Percentiles rank a stretch among this genome's conserved stretches.
These are phyloP conservation scores for Calvatia gigantea DNA, from an alignment of 768 basidiomycete genomes.

Conservation along the genomic window DNA sequence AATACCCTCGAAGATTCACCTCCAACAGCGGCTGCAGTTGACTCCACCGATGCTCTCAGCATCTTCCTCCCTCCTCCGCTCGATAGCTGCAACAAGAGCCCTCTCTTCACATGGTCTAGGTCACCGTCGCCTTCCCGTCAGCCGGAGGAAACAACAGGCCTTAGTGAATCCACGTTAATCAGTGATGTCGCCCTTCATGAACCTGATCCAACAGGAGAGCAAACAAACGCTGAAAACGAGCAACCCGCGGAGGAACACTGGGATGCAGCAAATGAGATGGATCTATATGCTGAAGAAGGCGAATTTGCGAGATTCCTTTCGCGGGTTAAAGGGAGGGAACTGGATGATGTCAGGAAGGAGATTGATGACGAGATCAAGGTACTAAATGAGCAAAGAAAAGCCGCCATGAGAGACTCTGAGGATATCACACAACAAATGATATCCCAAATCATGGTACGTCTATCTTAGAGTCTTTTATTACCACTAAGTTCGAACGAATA, in stretches of 20 bases:
- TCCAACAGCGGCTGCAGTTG: constrained; percentile 1
- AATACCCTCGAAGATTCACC: neutral
- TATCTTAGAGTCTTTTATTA: neutral
- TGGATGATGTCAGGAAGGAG: constrained; percentile 79
- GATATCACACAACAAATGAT: constrained; percentile 96
- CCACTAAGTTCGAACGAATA: neutral
- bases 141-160: neutral
- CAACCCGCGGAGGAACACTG: constrained; percentile 38
- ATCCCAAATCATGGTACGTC: constrained; percentile 68
- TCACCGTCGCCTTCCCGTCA: neutral
- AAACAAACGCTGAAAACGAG: constrained; percentile 11
- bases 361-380: constrained; percentile 88
- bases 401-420: constrained; percentile 90
- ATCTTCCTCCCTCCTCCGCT: constrained; percentile 8
- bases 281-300: constrained; percentile 71
- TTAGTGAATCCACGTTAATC: neutral
- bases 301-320: constrained; percentile 94
- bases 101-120: constrained; percentile 8
- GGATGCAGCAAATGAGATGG: constrained; percentile 88
- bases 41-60: constrained; percentile 18
- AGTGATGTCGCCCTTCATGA: neutral
- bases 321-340: constrained; percentile 81
- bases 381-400: constrained; percentile 80
- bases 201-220: neutral
- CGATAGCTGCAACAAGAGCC: neutral